Evolutionary conservation across 2,329 filamentous ascomycete genomes (phyloP), one percentile per base, ranked within the genome.

Genomic region (Cadophora luteo-olivacea): DNA sequence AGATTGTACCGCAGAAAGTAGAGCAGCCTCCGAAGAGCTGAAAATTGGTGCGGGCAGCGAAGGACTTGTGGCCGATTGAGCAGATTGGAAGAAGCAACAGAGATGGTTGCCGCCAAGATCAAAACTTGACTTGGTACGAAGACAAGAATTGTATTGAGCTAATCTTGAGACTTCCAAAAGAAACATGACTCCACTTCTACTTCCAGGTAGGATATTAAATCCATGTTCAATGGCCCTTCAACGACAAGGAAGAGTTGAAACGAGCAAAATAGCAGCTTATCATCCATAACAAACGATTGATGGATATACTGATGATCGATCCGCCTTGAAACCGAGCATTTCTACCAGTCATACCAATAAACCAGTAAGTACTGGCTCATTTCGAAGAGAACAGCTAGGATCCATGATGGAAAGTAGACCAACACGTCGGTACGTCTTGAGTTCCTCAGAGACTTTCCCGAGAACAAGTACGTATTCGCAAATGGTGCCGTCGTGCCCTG

Each of bases 1-100:
- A 55, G 25, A 55, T 55, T 32, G 52, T 55, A n/a, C 52, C 52
- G 0, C 52, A 55, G 4, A 55, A 55, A n/a, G 52, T 55, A 19
- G 29, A 33, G 29, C 25, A 22, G 24, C 52, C 52, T 55, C 52
- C 52, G 5, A 55, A 22, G 12, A 22, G 7, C 11, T 49, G 45
- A 49, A 5, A 5, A 5, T 49, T 49, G 45, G n/a, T n/a, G n/a
- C 6, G 45, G 45, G 11, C 8, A 49, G 1, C 22, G 41, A 2
- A 45, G 12, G 41, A 45, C 19, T 38, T 45, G 16, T 14, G 16
- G 41, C 41, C 41, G 6, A 14, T 45, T 6, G 1, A 6, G 16
- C 12, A 3, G 5, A 29, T 45, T 45, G 4, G 19, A 19, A 5
- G 41, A 45, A 45, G 16, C 4, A 45, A 16, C 8, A 14, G 41